These are phyloP conservation scores for Takakia lepidozioides DNA, from an alignment of 225 moss, liverwort and hornwort genomes.

Conservation along the genomic window DNA sequence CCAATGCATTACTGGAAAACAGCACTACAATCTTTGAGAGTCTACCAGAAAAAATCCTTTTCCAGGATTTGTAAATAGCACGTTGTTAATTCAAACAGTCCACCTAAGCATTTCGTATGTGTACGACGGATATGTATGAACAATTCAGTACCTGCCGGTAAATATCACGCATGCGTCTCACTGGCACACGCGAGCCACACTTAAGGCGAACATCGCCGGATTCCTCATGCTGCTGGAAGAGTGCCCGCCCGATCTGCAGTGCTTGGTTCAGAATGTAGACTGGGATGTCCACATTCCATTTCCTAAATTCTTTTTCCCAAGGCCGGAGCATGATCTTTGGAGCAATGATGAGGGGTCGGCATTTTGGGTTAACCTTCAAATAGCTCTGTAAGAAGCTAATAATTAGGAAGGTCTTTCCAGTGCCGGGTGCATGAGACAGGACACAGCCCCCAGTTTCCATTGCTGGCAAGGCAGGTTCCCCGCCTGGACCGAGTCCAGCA, in stretches of 20 bases:
- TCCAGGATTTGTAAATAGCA: no score
- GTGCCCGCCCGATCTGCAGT: constrained; percentile 28
- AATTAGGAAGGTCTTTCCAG: constrained; percentile 87
- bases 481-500: constrained; percentile 30
- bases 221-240: constrained; percentile 53
- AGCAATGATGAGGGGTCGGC: constrained; percentile 73
- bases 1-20: no score
- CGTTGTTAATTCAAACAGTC: no score
- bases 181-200: constrained; percentile 12
- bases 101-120: no score
- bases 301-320: constrained; percentile 84
- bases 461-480: constrained; percentile 26
- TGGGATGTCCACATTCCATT: constrained; percentile 77
- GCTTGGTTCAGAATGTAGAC: constrained; percentile 70
- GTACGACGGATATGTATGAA: no score
- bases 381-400: constrained; percentile 88
- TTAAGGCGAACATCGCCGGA: constrained; percentile 28
- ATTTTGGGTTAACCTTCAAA: constrained; percentile 46
- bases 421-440: constrained; percentile 92
- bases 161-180: constrained; percentile 9
- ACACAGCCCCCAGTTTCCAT: constrained; percentile 74
- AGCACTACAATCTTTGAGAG: no score
- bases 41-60: no score
- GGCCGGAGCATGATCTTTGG: constrained; percentile 93
- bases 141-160: constrained; percentile 50